Percentiles rank a stretch among this genome's conserved stretches.
These are phyloP conservation scores for Naganishia onofrii DNA, from an alignment of 768 basidiomycete species.

Conservation along the genomic window DNA sequence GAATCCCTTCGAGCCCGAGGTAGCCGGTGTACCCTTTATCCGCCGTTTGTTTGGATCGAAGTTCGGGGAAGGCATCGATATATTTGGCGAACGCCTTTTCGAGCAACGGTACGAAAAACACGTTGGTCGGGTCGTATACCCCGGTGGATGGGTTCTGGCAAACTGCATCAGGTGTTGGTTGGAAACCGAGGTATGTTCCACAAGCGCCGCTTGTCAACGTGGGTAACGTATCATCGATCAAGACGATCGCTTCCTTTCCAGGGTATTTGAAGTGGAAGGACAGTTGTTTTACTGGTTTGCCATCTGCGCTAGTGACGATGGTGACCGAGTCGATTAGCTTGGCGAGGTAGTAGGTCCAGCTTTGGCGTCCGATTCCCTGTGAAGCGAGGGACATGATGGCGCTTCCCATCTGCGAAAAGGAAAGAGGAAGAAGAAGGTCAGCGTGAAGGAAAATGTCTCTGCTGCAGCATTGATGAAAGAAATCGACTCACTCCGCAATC, in stretches of 20 bases:
- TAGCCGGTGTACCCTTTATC: constrained; percentile 6
- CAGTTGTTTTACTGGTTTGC: neutral
- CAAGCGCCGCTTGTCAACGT: neutral
- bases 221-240: constrained; percentile 21
- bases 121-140: neutral
- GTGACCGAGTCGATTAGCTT: neutral
- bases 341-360: constrained; percentile 13
- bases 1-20: neutral
- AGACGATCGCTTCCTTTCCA: constrained; percentile 6
- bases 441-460: no score
- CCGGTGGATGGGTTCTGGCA: neutral
- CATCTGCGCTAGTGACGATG: neutral
- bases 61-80: constrained; percentile 8
- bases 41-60: neutral
- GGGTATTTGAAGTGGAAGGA: constrained; percentile 18
- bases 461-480: no score
- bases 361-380: neutral
- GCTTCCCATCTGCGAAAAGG: constrained; percentile 2
- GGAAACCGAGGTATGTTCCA: constrained; percentile 7
- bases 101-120: constrained; percentile 16
- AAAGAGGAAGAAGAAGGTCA: neutral
- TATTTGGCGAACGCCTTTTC: constrained; percentile 27
- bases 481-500: constrained; percentile 18
- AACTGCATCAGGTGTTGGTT: constrained; percentile 7
- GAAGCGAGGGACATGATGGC: constrained; percentile 15